phyloP scores from a whole-genome alignment of 192 early-diverging fungal genomes.

The Backusella australiensis region DNA sequence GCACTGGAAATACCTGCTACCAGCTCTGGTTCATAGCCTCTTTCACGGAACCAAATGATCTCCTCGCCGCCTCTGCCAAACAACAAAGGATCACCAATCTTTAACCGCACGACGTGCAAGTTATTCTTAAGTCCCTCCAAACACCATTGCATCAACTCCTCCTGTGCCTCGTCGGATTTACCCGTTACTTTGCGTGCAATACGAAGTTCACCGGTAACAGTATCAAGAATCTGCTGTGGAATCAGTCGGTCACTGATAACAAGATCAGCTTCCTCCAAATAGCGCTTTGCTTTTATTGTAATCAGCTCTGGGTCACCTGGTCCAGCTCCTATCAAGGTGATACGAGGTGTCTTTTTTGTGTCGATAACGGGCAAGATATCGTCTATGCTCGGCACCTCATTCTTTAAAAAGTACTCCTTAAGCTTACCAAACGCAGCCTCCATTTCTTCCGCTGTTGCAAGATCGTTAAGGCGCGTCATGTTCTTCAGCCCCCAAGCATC shows the following conservation, averaged over 20 bases:
- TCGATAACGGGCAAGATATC: neutral
- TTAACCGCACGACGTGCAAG: slow-evolving; percentile 77
- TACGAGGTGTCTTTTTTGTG: slow-evolving; percentile 25
- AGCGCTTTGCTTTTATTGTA: slow-evolving; percentile 64
- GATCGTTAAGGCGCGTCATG: slow-evolving; percentile 52
- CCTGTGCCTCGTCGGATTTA: slow-evolving; percentile 70
- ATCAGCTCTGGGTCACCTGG: slow-evolving; percentile 82
- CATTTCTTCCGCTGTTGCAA: slow-evolving; percentile 31
- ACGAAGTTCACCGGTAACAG: slow-evolving; percentile 54
- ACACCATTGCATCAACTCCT: slow-evolving; percentile 72
- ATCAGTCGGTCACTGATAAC: slow-evolving; percentile 83
- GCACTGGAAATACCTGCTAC: slow-evolving; percentile 79
- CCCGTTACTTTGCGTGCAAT: slow-evolving; percentile 67
- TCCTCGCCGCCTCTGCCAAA: slow-evolving; percentile 95
- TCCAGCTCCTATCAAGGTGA: slow-evolving; percentile 80
- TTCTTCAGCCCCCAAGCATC: slow-evolving; percentile 81
- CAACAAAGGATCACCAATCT: slow-evolving; percentile 92
- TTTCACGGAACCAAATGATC: slow-evolving; percentile 64
- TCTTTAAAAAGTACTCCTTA: slow-evolving; percentile 58
- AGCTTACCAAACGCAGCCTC: slow-evolving; percentile 58
- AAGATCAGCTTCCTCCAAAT: slow-evolving; percentile 72
- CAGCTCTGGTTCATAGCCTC: slow-evolving; percentile 69
- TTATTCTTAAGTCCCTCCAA: slow-evolving; percentile 66
- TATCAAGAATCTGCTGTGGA: slow-evolving; percentile 51
- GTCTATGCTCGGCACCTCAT: slow-evolving; percentile 31